These are phyloP conservation scores for Eragrostis tef DNA, from an alignment of 202 grass and related monocot genomes.

Conservation along the genomic window DNA sequence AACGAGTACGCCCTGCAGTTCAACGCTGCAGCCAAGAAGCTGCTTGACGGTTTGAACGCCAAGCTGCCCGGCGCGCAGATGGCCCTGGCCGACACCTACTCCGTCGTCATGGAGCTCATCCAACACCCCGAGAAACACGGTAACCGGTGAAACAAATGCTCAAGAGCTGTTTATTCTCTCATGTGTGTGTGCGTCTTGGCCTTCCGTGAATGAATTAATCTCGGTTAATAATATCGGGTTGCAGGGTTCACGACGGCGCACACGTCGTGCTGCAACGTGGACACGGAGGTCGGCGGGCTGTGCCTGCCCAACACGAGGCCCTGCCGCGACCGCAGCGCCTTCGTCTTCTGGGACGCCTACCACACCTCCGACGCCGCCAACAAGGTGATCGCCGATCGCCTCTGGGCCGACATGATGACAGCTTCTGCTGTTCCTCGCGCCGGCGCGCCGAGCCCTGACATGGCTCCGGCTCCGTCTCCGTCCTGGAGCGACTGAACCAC, in stretches of 20 bases:
- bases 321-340: constrained; percentile 68
- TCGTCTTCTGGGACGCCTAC: constrained; percentile 94
- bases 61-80: constrained; percentile 78
- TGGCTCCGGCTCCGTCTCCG: constrained; percentile 41
- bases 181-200: too few species aligned
- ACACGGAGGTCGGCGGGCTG: constrained; percentile 70
- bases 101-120: constrained; percentile 84
- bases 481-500: not conserved
- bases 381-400: constrained; percentile 69
- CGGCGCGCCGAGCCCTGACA: not conserved
- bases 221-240: not conserved
- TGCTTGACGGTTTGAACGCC: constrained; percentile 62
- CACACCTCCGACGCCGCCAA: constrained; percentile 94
- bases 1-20: constrained; percentile 74
- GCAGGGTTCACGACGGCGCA: constrained; percentile 79
- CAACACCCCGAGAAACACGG: constrained; percentile 64
- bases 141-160: constrained; percentile 11
- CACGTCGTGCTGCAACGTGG: constrained; percentile 96
- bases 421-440: constrained; percentile 1
- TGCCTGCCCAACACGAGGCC: constrained; percentile 82
- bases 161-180: too few species aligned
- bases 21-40: constrained; percentile 71
- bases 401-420: constrained; percentile 58
- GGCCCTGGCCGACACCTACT: constrained; percentile 72
- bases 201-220: too few species aligned